A percentile compares a stretch with the other conserved stretches of the same genome.
These are phyloP conservation scores for Dillenia turbinata DNA, from an alignment of 164 flowering plant genomes.

Conservation along the genomic window DNA sequence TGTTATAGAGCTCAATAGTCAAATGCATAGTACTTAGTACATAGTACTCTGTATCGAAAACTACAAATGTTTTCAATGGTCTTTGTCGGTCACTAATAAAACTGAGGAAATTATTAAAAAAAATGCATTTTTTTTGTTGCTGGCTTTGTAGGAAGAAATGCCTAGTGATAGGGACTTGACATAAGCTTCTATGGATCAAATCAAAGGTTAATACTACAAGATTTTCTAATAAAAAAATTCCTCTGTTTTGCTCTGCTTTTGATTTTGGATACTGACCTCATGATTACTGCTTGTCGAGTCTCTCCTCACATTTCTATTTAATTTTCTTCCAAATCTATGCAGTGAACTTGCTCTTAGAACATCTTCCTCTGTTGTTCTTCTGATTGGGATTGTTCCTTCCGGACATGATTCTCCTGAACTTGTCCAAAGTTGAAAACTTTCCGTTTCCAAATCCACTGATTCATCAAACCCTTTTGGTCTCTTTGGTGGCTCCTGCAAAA, in stretches of 20 bases:
- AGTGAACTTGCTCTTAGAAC: slow-evolving; percentile 53
- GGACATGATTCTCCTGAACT: slow-evolving; percentile 69
- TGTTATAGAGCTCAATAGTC: too few species aligned
- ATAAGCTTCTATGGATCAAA: too few species aligned
- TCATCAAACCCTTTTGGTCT: slow-evolving; percentile 48
- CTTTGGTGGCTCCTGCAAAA: slow-evolving; percentile 66
- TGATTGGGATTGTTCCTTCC: slow-evolving; percentile 80
- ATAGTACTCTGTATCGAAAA: too few species aligned
- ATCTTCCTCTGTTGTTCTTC: slow-evolving; percentile 74
- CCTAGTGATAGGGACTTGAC: too few species aligned
- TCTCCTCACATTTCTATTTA: slow-evolving; percentile 35
- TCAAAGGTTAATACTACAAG: too few species aligned
- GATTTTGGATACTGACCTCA: slow-evolving; percentile 48
- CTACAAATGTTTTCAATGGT: too few species aligned
- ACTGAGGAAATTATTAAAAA: too few species aligned
- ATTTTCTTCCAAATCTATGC: slow-evolving; percentile 62
- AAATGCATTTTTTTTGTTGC: too few species aligned
- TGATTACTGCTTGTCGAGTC: slow-evolving; percentile 63
- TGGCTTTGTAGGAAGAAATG: too few species aligned
- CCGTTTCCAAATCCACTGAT: slow-evolving; percentile 9
- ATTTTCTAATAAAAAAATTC: too few species aligned
- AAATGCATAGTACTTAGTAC: too few species aligned
- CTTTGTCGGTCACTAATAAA: too few species aligned
- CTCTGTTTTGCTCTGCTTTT: not conserved
- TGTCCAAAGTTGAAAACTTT: slow-evolving; percentile 55